These are phyloP conservation scores for Brassica rapa DNA, from an alignment of 345 rosid species.

Conservation along the genomic window DNA sequence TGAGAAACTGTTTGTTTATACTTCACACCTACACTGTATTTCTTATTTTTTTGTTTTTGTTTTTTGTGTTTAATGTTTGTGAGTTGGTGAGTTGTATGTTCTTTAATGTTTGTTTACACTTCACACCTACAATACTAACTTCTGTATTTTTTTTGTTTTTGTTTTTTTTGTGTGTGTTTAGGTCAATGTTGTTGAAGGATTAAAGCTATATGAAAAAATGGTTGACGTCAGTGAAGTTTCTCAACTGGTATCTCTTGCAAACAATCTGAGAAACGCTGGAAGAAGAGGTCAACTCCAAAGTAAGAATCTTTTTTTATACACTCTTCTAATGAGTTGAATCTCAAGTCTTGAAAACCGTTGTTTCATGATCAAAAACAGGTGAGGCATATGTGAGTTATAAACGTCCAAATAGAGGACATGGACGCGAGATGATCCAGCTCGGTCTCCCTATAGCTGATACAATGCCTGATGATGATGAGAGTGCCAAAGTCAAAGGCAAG, in stretches of 20 bases:
- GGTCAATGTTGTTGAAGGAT: conserved; percentile 96
- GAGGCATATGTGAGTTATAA: conserved; percentile 66
- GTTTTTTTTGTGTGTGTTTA: conserved; percentile 29
- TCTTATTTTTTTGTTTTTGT: background rate
- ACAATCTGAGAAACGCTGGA: conserved; percentile 75
- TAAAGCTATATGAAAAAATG: conserved; percentile 67
- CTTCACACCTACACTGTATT: background rate
- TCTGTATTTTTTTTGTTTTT: background rate
- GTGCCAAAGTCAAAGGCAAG: conserved; percentile 74
- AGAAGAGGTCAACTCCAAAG: conserved; percentile 81
- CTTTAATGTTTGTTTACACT: conserved; percentile 4
- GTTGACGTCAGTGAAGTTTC: conserved; percentile 60
- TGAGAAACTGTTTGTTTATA: background rate
- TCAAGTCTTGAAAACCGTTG: conserved; percentile 1
- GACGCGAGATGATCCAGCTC: conserved; percentile 91
- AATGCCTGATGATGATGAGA: conserved; percentile 67
- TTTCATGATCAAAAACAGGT: conserved; percentile 59
- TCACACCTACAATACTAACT: background rate
- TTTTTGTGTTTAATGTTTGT: conserved; percentile 23
- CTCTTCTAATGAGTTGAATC: background rate
- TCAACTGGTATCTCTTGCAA: conserved; percentile 66
- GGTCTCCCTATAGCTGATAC: conserved; percentile 80
- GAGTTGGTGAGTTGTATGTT: background rate
- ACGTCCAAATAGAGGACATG: conserved; percentile 87
- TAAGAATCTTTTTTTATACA: conserved; percentile 42